These are phyloP conservation scores for Colletotrichum zoysiae DNA, from an alignment of 2,329 filamentous ascomycete genomes.

Conservation along the genomic window DNA sequence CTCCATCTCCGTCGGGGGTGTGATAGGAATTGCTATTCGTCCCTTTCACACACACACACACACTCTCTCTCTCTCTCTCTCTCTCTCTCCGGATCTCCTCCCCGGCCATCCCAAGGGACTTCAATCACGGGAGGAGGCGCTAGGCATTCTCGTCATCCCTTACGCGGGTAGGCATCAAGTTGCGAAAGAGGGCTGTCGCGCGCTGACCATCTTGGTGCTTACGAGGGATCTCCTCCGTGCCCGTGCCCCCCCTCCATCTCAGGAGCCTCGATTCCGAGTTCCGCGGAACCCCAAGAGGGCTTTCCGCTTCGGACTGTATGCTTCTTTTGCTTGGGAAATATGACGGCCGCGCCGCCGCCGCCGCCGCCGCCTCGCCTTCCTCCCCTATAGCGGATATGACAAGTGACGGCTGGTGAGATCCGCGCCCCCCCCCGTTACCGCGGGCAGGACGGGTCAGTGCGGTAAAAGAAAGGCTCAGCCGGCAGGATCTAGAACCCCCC, in stretches of 20 bases:
- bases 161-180: not conserved
- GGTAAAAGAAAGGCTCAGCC: not conserved
- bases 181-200: constrained; percentile 1
- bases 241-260: constrained; percentile 1
- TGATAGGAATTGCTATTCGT: not conserved
- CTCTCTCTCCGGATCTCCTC: not conserved
- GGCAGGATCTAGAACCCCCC: constrained; percentile 14
- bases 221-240: not conserved
- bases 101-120: not conserved
- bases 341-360: not conserved
- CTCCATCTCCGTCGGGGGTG: not conserved
- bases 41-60: too few species aligned
- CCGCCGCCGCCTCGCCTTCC: too few species aligned
- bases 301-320: not conserved
- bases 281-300: not conserved
- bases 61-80: too few species aligned
- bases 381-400: constrained; percentile 2
- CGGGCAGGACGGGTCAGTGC: constrained; percentile 1
- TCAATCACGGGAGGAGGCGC: constrained; percentile 10
- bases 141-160: constrained; percentile 26
- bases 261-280: constrained; percentile 7
- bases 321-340: constrained; percentile 3
- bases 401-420: constrained; percentile 36
- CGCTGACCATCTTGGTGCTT: constrained; percentile 6
- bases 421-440: not conserved